Evolutionary conservation across 352 stramenopile genomes (phyloP), one percentile per base, ranked within the genome.

Genomic region (Blastocystis sp.): DNA sequence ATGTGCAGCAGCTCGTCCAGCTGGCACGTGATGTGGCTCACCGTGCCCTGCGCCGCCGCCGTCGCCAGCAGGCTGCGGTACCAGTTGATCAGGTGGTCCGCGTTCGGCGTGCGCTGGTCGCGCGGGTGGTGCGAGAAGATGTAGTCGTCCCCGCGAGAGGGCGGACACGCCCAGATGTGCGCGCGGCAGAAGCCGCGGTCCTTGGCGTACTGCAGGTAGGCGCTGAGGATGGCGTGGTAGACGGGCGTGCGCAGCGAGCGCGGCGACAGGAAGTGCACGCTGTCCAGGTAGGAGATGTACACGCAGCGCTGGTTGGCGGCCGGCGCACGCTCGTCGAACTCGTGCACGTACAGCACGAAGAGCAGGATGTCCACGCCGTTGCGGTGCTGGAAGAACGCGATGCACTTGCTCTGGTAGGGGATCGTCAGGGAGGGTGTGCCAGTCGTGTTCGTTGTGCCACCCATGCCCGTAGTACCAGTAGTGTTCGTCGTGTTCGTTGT

Each of bases 81-180:
- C 93, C 93, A 96, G 62, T 93, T 90, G 9, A 93, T 91, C n/a
- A 96, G 80, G 11, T 93, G 92, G 10, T 92, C 93, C 4, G 93
- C 93, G 87, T 95, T 96, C 0, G 93, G 93, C 61, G 94, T 96
- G 76, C 95, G 94, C 86, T 96, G 93, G 84, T 95, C 94, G 74
- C 95, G 92, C 7, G 93, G 93, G 71, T 95, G 94, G 90, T 93
- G 95, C 64, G 94, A 94, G 81, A 96, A 95, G 86, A 96, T 95
- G 66, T 96, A 96, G 67, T 95, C 92, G 48, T 95, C 93, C 28
- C 93, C 93, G 67, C 95, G 95, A 4, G 94, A 82, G 1, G 93
- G 93, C 43, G 93, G 93, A 77, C 93, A 96, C n/a, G 93, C 94
- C 93, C 93, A 96, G 89, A 96, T 95, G 79, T 95, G 93, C 28